These are phyloP conservation scores for Gaillardinia entomophila DNA, from an alignment of 805 yeast genomes.

Conservation along the genomic window DNA sequence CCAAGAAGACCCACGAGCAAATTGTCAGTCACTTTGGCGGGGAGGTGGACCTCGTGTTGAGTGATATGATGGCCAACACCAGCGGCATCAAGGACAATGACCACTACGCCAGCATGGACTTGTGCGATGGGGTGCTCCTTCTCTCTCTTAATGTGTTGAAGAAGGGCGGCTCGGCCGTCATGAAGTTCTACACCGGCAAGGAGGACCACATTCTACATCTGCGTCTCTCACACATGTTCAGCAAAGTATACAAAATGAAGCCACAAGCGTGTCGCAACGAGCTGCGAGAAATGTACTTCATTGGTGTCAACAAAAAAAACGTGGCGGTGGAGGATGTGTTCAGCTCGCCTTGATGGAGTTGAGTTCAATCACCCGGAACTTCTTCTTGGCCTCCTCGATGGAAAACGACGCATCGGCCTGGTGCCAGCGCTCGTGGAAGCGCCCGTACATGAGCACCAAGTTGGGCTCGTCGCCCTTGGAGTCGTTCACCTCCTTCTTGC, in stretches of 20 bases:
- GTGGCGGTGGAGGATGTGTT: conserved; percentile 3
- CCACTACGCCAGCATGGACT: conserved; percentile 80
- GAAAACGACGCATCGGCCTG: conserved; percentile 14
- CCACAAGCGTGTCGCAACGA: conserved; percentile 78
- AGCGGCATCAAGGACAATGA: conserved; percentile 77
- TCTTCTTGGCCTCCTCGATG: not conserved
- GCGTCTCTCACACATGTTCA: conserved; percentile 54
- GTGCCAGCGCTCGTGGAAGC: conserved; percentile 41
- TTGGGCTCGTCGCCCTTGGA: conserved; percentile 30
- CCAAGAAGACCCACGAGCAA: conserved; percentile 46
- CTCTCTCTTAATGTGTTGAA: conserved; percentile 67
- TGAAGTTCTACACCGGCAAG: conserved; percentile 80
- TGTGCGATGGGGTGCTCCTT: conserved; percentile 86
- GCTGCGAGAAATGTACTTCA: conserved; percentile 78
- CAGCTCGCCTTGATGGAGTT: not conserved
- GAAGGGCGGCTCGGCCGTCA: conserved; percentile 67
- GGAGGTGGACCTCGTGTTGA: conserved; percentile 47
- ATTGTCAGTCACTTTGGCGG: conserved; percentile 46
- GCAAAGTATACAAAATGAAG: conserved; percentile 60
- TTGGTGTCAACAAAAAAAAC: conserved; percentile 46
- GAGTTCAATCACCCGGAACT: not conserved
- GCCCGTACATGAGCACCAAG: conserved; percentile 32
- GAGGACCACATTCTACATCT: conserved; percentile 66
- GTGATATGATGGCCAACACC: conserved; percentile 89
- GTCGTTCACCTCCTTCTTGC: conserved; percentile 30